Conservation (phyloP, 176 grass and related monocot genomes). For the Dendrocalamus sinicus region DNA sequence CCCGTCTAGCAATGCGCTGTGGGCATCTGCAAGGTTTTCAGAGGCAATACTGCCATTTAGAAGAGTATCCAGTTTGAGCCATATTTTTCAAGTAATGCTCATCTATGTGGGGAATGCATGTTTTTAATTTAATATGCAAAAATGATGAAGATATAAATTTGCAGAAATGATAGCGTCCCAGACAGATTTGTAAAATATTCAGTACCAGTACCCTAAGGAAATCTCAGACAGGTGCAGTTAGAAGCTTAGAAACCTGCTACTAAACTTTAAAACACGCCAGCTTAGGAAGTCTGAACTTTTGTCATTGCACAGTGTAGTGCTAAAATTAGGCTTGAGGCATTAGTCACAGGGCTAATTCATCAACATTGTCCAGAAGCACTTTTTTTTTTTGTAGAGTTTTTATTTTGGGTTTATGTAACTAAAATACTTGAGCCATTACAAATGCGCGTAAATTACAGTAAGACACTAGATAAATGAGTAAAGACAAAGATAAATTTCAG, state of each 20-base stretch:
- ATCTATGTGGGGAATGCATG: not conserved
- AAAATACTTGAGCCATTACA: not conserved
- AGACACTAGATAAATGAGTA: conserved; percentile 1
- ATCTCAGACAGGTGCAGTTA: conserved; percentile 9
- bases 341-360: not conserved
- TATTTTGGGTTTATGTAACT: not conserved
- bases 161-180: not conserved
- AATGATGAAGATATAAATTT: not conserved
- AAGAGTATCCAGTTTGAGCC: not conserved
- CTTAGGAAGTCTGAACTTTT: not conserved
- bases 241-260: not conserved
- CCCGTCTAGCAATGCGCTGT: conserved; percentile 88
- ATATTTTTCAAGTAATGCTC: conserved; percentile 29
- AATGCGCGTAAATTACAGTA: not conserved
- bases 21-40: conserved; percentile 74
- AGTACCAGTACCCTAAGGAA: not conserved
- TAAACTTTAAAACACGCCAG: conserved; percentile 3
- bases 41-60: conserved; percentile 18
- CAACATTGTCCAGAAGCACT: not conserved
- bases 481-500: not conserved
- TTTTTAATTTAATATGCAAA: not conserved
- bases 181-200: not conserved
- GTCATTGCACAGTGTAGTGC: not conserved
- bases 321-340: not conserved
- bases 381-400: not conserved